Evolutionary conservation across 1,139 yeast species (phyloP).

Genomic region (Pichia sp.): DNA sequence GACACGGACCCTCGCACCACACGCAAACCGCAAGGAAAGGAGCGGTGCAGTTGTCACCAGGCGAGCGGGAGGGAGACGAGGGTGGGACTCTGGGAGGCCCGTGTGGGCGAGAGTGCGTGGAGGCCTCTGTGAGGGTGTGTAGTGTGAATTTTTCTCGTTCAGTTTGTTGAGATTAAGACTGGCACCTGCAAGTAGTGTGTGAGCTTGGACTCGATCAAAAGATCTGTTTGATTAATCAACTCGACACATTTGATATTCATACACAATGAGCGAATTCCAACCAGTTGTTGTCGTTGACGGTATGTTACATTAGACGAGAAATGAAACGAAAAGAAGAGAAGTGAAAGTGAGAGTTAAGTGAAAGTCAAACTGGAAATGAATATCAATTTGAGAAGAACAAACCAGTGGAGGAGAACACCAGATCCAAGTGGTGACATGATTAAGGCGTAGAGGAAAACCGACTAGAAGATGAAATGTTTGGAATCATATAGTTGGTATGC

Average conservation of each 20-base stretch:
- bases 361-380: neutral
- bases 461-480: no score
- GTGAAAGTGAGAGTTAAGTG: neutral
- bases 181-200: neutral
- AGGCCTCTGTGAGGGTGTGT: slow-evolving; percentile 1
- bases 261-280: slow-evolving; percentile 80
- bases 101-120: neutral
- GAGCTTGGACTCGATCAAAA: neutral
- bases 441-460: neutral
- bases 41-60: neutral
- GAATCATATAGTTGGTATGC: no score
- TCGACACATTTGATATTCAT: slow-evolving; percentile 12
- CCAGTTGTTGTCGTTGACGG: slow-evolving; percentile 97
- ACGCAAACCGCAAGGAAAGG: neutral
- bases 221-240: slow-evolving; percentile 3
- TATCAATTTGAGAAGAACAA: neutral
- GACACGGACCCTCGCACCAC: slow-evolving; percentile 16
- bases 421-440: neutral
- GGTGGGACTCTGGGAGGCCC: neutral
- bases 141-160: slow-evolving; percentile 5
- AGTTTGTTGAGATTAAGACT: slow-evolving; percentile 1
- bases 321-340: neutral
- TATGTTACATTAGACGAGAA: slow-evolving; percentile 33
- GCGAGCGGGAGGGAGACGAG: neutral
- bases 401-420: neutral